Evolutionary conservation across 2,329 filamentous ascomycete species (phyloP).

Genomic region (Epichloe baconii): DNA sequence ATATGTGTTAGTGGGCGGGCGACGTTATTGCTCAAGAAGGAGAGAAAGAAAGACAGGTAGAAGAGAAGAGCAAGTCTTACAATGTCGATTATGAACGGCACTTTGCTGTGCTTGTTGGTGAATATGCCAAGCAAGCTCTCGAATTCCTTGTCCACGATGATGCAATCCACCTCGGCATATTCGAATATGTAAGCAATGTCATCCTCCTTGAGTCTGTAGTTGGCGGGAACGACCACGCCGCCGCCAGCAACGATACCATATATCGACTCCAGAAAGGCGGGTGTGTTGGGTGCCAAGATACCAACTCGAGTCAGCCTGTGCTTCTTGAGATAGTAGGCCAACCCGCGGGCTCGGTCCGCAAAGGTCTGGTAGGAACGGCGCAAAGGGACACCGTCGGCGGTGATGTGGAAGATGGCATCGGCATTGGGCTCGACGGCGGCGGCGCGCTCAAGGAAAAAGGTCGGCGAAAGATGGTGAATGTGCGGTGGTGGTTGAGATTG

Average conservation of each 20-base stretch:
- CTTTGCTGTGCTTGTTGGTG: constrained; percentile 41
- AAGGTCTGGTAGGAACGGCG: constrained; percentile 69
- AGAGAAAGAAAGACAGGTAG: too few species aligned
- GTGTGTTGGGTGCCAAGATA: constrained; percentile 82
- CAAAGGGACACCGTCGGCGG: constrained; percentile 60
- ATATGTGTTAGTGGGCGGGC: neutral
- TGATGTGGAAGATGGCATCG: constrained; percentile 74
- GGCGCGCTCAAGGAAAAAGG: constrained; percentile 74
- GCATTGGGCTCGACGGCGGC: constrained; percentile 80
- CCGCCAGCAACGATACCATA: constrained; percentile 79
- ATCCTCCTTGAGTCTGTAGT: constrained; percentile 58
- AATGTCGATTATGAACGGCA: constrained; percentile 64
- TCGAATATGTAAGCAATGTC: constrained; percentile 87
- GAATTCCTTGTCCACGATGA: constrained; percentile 81
- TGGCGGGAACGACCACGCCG: constrained; percentile 57
- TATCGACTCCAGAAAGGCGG: constrained; percentile 81
- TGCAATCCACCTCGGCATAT: constrained; percentile 72
- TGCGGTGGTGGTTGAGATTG: constrained; percentile 36
- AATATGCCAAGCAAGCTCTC: constrained; percentile 55
- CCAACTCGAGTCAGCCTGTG: constrained; percentile 65
- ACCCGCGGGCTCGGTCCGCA: constrained; percentile 71
- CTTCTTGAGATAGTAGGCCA: constrained; percentile 77
- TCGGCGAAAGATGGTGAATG: constrained; percentile 72
- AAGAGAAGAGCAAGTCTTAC: constrained; percentile 19
- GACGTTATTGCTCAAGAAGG: too few species aligned